phyloP scores from a whole-genome alignment of 2,329 filamentous ascomycete species.

The Botryotinia narcissicola region DNA sequence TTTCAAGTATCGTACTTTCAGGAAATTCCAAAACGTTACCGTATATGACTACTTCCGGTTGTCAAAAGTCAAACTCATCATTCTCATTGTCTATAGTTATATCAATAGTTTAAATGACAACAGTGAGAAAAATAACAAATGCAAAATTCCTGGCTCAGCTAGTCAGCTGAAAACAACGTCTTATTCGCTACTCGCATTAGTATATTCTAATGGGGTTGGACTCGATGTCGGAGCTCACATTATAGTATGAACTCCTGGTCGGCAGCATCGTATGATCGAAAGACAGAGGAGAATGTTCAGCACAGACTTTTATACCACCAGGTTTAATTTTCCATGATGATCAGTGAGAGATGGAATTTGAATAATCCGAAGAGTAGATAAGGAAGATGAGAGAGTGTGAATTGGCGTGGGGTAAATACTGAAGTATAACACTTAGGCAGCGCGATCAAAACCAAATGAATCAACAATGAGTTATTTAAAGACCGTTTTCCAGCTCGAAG shows the following conservation, averaged over 20 bases:
- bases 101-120: not conserved
- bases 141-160: not conserved
- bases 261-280: not conserved
- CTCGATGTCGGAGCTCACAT: not conserved
- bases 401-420: not conserved
- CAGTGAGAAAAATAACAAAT: not conserved
- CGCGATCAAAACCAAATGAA: too few relatives aligned
- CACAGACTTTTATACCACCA: not conserved
- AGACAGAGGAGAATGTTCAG: not conserved
- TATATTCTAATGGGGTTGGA: not conserved
- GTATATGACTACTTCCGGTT: too few relatives aligned
- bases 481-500: not conserved
- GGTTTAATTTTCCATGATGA: not conserved
- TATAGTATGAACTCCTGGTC: not conserved
- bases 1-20: too few relatives aligned
- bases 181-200: not conserved
- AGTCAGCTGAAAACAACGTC: not conserved
- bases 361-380: not conserved
- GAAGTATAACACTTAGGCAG: not conserved
- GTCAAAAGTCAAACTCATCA: too few relatives aligned
- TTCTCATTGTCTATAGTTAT: rapidly evolving
- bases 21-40: too few relatives aligned
- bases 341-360: not conserved
- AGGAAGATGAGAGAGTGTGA: not conserved
- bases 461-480: not conserved